Evolutionary conservation across 1,139 yeast genomes (phyloP).

Genomic region (Taphrina communis): DNA sequence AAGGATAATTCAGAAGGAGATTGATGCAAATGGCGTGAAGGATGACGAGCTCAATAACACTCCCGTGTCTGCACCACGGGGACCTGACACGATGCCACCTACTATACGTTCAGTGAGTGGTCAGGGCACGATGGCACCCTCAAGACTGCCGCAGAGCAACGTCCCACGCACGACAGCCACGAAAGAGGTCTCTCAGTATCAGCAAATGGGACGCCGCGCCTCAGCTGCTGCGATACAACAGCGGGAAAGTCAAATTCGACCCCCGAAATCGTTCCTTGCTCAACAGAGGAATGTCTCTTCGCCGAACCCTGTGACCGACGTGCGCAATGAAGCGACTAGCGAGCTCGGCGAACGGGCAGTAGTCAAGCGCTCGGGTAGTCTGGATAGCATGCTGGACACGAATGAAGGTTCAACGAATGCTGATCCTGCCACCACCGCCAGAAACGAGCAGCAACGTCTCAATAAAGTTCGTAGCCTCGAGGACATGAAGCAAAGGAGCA

Average conservation of each 20-base stretch:
- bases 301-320: not conserved
- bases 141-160: constrained; percentile 32
- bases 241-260: constrained; percentile 8
- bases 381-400: constrained; percentile 33
- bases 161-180: not conserved
- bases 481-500: constrained; percentile 2
- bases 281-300: constrained; percentile 11
- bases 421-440: not conserved
- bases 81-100: not conserved
- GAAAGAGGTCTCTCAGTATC: constrained; percentile 1
- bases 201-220: constrained; percentile 9
- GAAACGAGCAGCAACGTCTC: constrained; percentile 1
- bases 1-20: not conserved
- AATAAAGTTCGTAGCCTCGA: constrained; percentile 22
- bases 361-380: constrained; percentile 22
- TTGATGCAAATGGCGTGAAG: constrained; percentile 10
- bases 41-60: not conserved
- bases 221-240: constrained; percentile 8
- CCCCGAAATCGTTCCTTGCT: not conserved
- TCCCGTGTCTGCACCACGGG: not conserved
- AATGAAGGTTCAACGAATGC: constrained; percentile 4
- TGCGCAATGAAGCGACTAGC: not conserved
- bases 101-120: constrained; percentile 38
- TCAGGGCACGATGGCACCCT: constrained; percentile 31
- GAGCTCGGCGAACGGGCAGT: not conserved